These are phyloP conservation scores for Aureobasidium zeae DNA, from an alignment of 2,329 filamentous ascomycete species.

Conservation along the genomic window DNA sequence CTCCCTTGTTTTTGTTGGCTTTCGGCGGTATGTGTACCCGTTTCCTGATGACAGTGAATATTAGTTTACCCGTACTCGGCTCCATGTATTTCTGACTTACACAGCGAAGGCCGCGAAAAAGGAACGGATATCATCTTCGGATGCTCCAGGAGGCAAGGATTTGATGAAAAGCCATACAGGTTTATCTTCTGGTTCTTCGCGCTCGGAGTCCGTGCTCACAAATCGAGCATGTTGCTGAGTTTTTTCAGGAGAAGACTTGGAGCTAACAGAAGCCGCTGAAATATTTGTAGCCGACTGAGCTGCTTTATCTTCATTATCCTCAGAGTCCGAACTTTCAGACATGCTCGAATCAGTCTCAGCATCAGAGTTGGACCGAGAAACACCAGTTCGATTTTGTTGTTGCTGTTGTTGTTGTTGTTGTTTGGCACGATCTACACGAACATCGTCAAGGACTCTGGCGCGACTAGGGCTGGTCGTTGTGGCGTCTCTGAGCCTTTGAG, in stretches of 20 bases:
- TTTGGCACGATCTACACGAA: conserved; percentile 5
- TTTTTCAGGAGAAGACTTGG: not conserved
- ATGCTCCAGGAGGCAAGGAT: not conserved
- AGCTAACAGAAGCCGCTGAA: not conserved
- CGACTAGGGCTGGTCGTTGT: conserved; percentile 4
- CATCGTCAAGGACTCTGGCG: conserved; percentile 2
- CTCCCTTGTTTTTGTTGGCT: not conserved
- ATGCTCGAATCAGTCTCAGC: conserved; percentile 14
- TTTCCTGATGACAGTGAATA: not conserved
- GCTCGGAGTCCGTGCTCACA: not conserved
- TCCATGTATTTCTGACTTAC: not conserved
- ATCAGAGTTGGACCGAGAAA: not conserved
- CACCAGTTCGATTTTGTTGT: not conserved
- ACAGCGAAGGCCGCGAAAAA: conserved; percentile 6
- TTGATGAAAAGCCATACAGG: conserved; percentile 6
- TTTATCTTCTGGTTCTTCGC: not conserved
- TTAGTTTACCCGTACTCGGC: not conserved
- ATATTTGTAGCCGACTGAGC: not conserved
- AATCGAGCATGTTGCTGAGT: not conserved
- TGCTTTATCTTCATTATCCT: conserved; percentile 12
- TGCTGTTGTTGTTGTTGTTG: too few relatives aligned
- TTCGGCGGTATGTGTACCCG: not conserved
- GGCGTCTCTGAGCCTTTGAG: not conserved
- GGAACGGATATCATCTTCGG: not conserved
- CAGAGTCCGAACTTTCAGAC: conserved; percentile 19